Evolutionary conservation across 352 stramenopile species (phyloP).

Genomic region (Globisporangium ultimum): DNA sequence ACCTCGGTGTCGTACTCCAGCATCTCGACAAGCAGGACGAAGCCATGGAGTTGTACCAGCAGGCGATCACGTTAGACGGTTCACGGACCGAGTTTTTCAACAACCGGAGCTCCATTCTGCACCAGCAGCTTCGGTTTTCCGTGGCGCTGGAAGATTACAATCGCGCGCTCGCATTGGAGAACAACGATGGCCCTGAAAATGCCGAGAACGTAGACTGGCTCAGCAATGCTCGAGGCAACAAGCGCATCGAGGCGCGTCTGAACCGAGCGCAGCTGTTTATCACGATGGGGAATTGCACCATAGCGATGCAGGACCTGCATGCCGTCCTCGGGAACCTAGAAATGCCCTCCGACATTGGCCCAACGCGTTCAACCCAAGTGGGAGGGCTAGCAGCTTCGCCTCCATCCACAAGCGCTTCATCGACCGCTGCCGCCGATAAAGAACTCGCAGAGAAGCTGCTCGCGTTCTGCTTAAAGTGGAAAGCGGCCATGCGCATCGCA

Average conservation of each 20-base stretch:
- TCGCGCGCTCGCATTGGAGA: constrained; percentile 25
- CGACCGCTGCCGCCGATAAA: constrained; percentile 19
- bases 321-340: constrained; percentile 13
- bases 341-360: background rate
- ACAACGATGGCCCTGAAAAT: background rate
- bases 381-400: background rate
- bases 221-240: background rate
- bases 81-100: constrained; percentile 48
- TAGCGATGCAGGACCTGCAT: constrained; percentile 33
- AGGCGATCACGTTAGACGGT: constrained; percentile 37
- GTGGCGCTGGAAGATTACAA: constrained; percentile 58
- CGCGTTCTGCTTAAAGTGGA: constrained; percentile 47
- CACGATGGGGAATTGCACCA: constrained; percentile 39
- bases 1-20: constrained; percentile 38
- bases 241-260: constrained; percentile 26
- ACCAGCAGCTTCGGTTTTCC: constrained; percentile 48
- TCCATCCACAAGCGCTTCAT: background rate
- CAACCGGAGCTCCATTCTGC: constrained; percentile 50
- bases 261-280: constrained; percentile 63
- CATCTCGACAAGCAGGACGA: constrained; percentile 35
- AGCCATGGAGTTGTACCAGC: constrained; percentile 49
- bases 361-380: background rate
- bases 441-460: constrained; percentile 26
- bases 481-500: constrained; percentile 35
- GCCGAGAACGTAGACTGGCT: background rate